Evolutionary conservation across 495 filamentous ascomycete genomes (phyloP).

Genomic region (Letharia lupina): DNA sequence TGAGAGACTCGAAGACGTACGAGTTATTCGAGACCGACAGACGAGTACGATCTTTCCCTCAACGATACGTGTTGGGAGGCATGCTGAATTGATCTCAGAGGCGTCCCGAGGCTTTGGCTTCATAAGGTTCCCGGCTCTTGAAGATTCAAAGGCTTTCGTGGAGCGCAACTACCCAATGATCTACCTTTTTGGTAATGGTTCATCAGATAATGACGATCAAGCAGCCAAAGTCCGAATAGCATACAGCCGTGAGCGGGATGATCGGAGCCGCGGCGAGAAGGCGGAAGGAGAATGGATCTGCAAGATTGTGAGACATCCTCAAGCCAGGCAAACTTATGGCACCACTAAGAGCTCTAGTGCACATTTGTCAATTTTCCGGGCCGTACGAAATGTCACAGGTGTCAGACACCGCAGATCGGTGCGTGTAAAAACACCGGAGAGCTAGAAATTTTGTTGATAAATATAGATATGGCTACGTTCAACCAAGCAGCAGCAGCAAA

Average conservation of each 20-base stretch:
- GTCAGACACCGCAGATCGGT: conserved; percentile 64
- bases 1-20: conserved; percentile 52
- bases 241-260: conserved; percentile 50
- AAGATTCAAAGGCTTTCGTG: conserved; percentile 56
- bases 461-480: conserved; percentile 19
- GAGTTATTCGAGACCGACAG: conserved; percentile 57
- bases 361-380: conserved; percentile 62
- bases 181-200: conserved; percentile 43
- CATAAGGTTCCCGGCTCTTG: conserved; percentile 52
- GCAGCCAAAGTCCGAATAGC: conserved; percentile 53
- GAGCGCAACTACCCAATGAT: conserved; percentile 57
- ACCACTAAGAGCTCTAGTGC: conserved; percentile 46
- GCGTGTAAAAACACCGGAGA: conserved; percentile 31
- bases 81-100: conserved; percentile 33
- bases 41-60: conserved; percentile 43
- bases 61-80: conserved; percentile 2
- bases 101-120: conserved; percentile 59
- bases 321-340: background rate
- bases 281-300: conserved; percentile 73
- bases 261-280: conserved; percentile 39
- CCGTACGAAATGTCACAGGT: conserved; percentile 63
- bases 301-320: conserved; percentile 46
- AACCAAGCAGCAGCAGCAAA: conserved; percentile 11
- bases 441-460: conserved; percentile 23
- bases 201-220: conserved; percentile 41